Base-by-base conservation (phyloP, 805 yeast genomes). In the Candida berthetii region DNA sequence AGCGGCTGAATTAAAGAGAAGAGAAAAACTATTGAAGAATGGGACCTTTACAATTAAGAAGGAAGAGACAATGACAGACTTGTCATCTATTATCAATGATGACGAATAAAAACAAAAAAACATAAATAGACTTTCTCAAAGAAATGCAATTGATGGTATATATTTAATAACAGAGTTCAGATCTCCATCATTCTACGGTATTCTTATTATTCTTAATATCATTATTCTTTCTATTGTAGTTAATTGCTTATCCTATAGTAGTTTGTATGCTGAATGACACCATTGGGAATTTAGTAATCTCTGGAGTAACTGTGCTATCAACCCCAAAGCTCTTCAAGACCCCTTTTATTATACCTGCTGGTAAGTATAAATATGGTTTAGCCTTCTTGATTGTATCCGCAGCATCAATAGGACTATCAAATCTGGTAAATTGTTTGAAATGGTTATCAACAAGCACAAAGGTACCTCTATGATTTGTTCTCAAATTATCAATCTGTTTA, bases 391-490 rank as follows among this genome's bases (percentile, higher is more conserved):
- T 42, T 0, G 80, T 70, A 43, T 72, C 79, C 13, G 65, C 52
- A 16, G 55, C 54, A 3, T 77, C 78, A 14, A 48, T 44, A 14
- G 71, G 57, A 35, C 74, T 70, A 48, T 68, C 62, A 71, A 83
- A 72, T 37, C 73, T 66, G 29, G 64, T 52, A 34, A 85, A 72
- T 39, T 75, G 67, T 41, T 71, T 71, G 64, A 82, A 83, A 41
- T 65, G 65, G 57, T 74, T 77, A 57, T 87, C 96, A 9, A 86
- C 77, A 35, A 87, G 68, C 20, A 88, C 91, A 60, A 79, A 86
- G 0, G 90, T 85, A 7, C 93, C 83, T 31, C 95, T 66, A 59
- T 93, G 97, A 57, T 93, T 93, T 1, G 99, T 93, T 46, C 95
- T 76, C 44, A 93, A 69, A 50, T 88, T 89, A 58, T 90, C 97